phyloP scores from a whole-genome alignment of 495 filamentous ascomycete genomes.

The Antarctomyces pellizariae region DNA sequence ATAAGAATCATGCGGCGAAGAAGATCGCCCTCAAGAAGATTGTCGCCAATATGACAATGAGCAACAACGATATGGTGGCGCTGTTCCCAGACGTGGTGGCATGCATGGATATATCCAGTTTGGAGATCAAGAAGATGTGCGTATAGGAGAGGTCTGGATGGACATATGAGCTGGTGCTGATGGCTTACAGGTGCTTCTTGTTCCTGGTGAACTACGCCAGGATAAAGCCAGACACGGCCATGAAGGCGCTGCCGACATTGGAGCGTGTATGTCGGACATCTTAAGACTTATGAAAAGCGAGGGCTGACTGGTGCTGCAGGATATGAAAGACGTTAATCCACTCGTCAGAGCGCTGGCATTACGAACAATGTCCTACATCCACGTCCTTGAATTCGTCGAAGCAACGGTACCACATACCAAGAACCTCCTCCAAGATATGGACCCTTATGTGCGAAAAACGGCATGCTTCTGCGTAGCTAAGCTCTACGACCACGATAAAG shows the following conservation, averaged over 20 bases:
- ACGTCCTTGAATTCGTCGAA: conserved; percentile 90
- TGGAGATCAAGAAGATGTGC: conserved; percentile 99
- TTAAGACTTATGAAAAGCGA: background rate
- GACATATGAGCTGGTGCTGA: conserved; percentile 7
- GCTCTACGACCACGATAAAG: conserved; percentile 85
- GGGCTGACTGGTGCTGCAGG: conserved; percentile 24
- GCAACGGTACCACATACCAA: conserved; percentile 70
- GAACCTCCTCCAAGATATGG: conserved; percentile 58
- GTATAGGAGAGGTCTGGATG: conserved; percentile 1
- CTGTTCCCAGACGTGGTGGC: conserved; percentile 86
- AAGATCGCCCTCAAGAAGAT: conserved; percentile 99
- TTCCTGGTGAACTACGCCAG: conserved; percentile 94
- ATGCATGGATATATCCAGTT: conserved; percentile 79
- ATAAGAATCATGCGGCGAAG: conserved; percentile 91
- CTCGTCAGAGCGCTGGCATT: conserved; percentile 82
- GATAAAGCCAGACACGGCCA: conserved; percentile 79
- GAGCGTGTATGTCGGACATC: conserved; percentile 35
- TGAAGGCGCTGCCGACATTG: conserved; percentile 78
- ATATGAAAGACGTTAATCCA: conserved; percentile 85
- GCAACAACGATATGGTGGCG: conserved; percentile 98
- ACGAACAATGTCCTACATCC: conserved; percentile 90
- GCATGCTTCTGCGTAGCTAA: conserved; percentile 94
- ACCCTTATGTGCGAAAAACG: conserved; percentile 96
- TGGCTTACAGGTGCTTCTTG: conserved; percentile 64
- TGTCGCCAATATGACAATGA: conserved; percentile 99